Conservation (phyloP, 192 early-diverging fungal species). For the Diversispora epigaea region DNA sequence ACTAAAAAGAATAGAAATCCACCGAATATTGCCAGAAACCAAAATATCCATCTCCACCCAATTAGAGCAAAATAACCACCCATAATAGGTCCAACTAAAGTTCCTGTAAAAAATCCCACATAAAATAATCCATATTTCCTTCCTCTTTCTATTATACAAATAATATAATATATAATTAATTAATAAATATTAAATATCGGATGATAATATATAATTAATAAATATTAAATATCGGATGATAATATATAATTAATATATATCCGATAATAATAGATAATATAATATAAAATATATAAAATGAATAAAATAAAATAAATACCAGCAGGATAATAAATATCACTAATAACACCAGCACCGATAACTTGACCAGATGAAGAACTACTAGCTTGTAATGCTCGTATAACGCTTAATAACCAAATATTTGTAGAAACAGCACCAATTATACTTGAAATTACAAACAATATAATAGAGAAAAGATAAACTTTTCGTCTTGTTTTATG, state of each 20-base stretch:
- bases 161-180: background rate
- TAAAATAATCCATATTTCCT: background rate
- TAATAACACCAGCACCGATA: constrained; percentile 42
- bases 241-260: no score
- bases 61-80: constrained; percentile 1
- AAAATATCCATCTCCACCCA: constrained; percentile 21
- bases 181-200: background rate
- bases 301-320: background rate
- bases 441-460: constrained; percentile 41
- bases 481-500: constrained; percentile 36
- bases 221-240: background rate
- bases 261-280: background rate
- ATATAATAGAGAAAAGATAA: constrained; percentile 39
- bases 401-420: constrained; percentile 43
- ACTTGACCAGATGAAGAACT: constrained; percentile 36
- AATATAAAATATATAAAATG: background rate
- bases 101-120: background rate
- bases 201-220: background rate
- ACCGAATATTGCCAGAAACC: constrained; percentile 11
- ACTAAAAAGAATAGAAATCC: background rate
- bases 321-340: constrained; percentile 34
- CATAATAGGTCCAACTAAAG: background rate
- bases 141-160: background rate
- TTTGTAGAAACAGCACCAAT: constrained; percentile 39
- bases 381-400: constrained; percentile 42